These are phyloP conservation scores for Adansonia grandidieri DNA, from an alignment of 441 rosid species.

Conservation along the genomic window DNA sequence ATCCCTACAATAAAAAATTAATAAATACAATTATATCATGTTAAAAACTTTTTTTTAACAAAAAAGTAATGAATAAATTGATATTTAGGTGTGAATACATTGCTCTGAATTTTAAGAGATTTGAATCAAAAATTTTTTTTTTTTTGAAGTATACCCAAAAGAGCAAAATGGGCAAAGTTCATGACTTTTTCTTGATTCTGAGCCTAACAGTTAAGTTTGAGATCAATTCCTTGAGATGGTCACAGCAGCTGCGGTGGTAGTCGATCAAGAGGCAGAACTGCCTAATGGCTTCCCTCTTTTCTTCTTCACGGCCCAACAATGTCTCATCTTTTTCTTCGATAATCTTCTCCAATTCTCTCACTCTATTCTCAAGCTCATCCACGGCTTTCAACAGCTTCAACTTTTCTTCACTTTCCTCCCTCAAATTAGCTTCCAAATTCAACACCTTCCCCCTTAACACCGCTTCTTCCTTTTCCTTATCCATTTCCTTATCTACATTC, in stretches of 20 bases:
- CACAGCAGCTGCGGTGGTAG: slow-evolving; percentile 62
- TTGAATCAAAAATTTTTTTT: too few species aligned
- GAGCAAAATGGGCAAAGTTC: too few species aligned
- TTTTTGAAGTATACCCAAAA: too few species aligned
- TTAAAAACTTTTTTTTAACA: background rate
- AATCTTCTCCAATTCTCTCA: slow-evolving; percentile 49
- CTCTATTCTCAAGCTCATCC: slow-evolving; percentile 40
- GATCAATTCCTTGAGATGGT: slow-evolving; percentile 62
- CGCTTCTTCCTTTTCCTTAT: slow-evolving; percentile 42
- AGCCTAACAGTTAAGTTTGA: slow-evolving; percentile 37
- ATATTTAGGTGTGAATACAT: too few species aligned
- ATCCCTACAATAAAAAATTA: too few species aligned
- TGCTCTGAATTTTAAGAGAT: too few species aligned
- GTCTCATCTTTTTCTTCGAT: slow-evolving; percentile 44
- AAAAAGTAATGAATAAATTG: background rate
- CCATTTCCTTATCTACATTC: slow-evolving; percentile 30
- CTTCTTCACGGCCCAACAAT: slow-evolving; percentile 57
- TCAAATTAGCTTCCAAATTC: slow-evolving; percentile 44
- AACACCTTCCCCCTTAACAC: slow-evolving; percentile 43
- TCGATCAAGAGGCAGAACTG: slow-evolving; percentile 86
- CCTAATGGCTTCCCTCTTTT: slow-evolving; percentile 88
- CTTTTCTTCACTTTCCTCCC: slow-evolving; percentile 44
- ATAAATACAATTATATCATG: background rate
- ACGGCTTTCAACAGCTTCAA: slow-evolving; percentile 21
- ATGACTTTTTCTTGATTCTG: slow-evolving; percentile 27